These are phyloP conservation scores for Geotrichum bryndzae DNA, from an alignment of 1,139 yeast genomes.

Conservation along the genomic window DNA sequence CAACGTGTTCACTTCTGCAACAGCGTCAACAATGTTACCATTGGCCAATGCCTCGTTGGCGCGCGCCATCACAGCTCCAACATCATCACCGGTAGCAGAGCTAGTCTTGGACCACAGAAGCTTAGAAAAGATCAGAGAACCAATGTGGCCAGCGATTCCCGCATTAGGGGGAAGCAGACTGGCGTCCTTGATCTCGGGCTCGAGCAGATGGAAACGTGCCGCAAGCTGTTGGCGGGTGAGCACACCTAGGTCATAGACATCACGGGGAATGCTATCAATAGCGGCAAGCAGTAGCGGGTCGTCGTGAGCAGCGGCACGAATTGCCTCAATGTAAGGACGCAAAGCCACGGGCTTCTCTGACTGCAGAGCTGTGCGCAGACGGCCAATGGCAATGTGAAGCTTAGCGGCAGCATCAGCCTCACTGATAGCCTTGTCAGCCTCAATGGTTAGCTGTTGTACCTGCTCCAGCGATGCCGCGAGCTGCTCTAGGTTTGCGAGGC, in stretches of 20 bases:
- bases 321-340: slow-evolving; percentile 34
- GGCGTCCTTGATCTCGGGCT: slow-evolving; percentile 83
- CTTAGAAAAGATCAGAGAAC: slow-evolving; percentile 74
- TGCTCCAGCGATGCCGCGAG: slow-evolving; percentile 52
- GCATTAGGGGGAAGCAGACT: slow-evolving; percentile 90
- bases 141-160: slow-evolving; percentile 85
- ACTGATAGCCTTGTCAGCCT: slow-evolving; percentile 52
- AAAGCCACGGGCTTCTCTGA: slow-evolving; percentile 36
- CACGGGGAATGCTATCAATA: slow-evolving; percentile 42
- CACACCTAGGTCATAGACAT: slow-evolving; percentile 51
- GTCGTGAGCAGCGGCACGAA: slow-evolving; percentile 42
- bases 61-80: slow-evolving; percentile 83
- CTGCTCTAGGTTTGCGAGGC: slow-evolving; percentile 62
- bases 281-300: slow-evolving; percentile 45
- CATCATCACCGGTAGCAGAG: slow-evolving; percentile 69
- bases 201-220: slow-evolving; percentile 67
- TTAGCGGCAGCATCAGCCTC: slow-evolving; percentile 52
- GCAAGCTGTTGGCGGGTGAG: slow-evolving; percentile 45
- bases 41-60: slow-evolving; percentile 70
- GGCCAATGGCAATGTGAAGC: slow-evolving; percentile 51
- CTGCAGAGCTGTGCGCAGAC: slow-evolving; percentile 47
- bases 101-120: slow-evolving; percentile 62
- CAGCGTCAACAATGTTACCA: slow-evolving; percentile 80
- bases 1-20: slow-evolving; percentile 82
- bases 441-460: slow-evolving; percentile 53